Base-by-base conservation (phyloP, 1,284 basidiomycete species). In the Irpex sp. region DNA sequence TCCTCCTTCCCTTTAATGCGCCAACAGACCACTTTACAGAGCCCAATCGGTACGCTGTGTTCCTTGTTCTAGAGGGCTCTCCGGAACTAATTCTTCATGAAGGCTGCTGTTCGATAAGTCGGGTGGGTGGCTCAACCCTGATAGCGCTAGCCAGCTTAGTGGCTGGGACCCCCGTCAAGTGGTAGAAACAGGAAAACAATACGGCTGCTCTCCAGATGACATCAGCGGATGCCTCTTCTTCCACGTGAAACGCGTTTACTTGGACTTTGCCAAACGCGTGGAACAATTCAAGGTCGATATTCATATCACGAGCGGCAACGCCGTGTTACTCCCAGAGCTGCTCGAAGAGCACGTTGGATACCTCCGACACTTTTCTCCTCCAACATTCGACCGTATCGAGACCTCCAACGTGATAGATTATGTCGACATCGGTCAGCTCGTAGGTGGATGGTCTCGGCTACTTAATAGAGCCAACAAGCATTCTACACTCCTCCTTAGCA, bases 161-260 rank as follows among this genome's bases (percentile, higher is more conserved):
- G 26, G 33, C 11, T 59, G 58, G 61, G 39, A 59, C 33, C 37
- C 37, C 36, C 60, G 60, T 9, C 63, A 63, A 5, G 68, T 78
- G 43, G 43, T 80, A 35, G 64, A 67, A 55, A 67, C 68, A 2
- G 78, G 80, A n/a, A 70, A 71, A 57, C 65, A 65, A 0, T 63
- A 72, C 15, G 78, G 79, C 7, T 72, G 72, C 0, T 70, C 69
- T 8, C 63, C 70, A 0, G 78, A 74, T 58, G 81, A 82, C 57
- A 67, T 80, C 51, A 79, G 74, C 50, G 81, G 80, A 0, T 81
- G 79, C 57, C 73, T 82, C 5, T 82, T 79, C 66, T 80, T 82
- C 61, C 76, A 74, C 64, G 47, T 53, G 9, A 60, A 36, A 33
- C 26, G 36, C 13, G 46, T 35, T 33, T 43, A 53, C 33, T 19